Evolutionary conservation across 2,329 filamentous ascomycete species (phyloP), one percentile per base, ranked within the genome.

Genomic region (Incumbomyces lentus): DNA sequence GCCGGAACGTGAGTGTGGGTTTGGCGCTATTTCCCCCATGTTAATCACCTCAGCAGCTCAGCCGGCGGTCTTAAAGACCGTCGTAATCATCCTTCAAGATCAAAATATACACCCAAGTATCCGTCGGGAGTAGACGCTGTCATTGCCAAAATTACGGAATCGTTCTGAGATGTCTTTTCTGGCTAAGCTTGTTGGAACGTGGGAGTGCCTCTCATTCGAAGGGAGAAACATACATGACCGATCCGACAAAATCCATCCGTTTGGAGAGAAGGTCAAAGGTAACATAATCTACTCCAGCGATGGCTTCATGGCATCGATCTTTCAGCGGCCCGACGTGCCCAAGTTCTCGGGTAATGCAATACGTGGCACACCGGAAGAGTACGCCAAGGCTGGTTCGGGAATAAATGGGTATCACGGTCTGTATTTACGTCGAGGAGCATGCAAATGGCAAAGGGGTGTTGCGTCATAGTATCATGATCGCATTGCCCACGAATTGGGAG

Each of bases 211-310:
- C 12, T 46, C 32, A 2, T 52, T 46, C 30, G 29, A 40, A 10
- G 49, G 33, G 34, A 32, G 32, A 30, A 48, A 48, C 16, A 6
- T 35, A 16, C 42, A 49, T 4, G 22, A 51, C 18, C 13, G 30
- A 5, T n/a, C 46, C 6, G 51, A 51, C 19, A 40, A 51, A 8
- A 11, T 46, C 30, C 43, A 53, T 32, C 51, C 51, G n/a, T 16
- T 51, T 47, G 47, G 46, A 26, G 29, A 49, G 17, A 18, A 49
- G 2, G 47, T 47, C 41, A 53, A 49, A 26, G 51, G 49, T 11
- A 49, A 49, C 16, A 51, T 53, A 44, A 51, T 52, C 16, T 53
- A 53, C 36, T 51, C 39, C 34, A 13, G 40, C 2, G 49, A 51
- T 19, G 49, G 51, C 6, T 53, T 51, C 42, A 51, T 53, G 51